These are phyloP conservation scores for Hysterangium stoloniferum DNA, from an alignment of 768 basidiomycete genomes.

Conservation along the genomic window DNA sequence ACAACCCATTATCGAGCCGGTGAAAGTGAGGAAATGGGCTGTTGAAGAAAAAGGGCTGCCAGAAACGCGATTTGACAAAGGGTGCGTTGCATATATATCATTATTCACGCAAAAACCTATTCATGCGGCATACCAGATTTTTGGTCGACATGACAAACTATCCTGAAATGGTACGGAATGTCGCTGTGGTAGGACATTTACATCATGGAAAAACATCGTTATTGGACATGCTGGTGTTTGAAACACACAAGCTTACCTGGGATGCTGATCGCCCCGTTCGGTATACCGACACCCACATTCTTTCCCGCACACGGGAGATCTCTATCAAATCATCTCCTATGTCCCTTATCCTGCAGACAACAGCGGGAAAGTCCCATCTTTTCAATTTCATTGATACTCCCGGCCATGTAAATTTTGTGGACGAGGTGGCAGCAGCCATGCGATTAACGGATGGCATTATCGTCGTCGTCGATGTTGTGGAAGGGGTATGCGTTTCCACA, in stretches of 20 bases:
- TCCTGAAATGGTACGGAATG: conserved; percentile 93
- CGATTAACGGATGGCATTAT: conserved; percentile 87
- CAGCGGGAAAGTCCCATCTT: conserved; percentile 86
- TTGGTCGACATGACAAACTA: conserved; percentile 85
- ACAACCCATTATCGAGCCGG: conserved; percentile 91
- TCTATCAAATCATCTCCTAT: conserved; percentile 97
- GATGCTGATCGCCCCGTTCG: conserved; percentile 88
- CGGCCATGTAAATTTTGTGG: conserved; percentile 97
- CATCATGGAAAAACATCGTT: conserved; percentile 98
- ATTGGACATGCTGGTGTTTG: conserved; percentile 94
- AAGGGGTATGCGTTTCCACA: conserved; percentile 60
- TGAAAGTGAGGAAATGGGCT: conserved; percentile 91
- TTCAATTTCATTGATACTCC: conserved; percentile 95
- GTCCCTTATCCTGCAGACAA: conserved; percentile 81
- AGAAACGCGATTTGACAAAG: conserved; percentile 94
- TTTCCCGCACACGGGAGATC: conserved; percentile 82
- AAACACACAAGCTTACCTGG: conserved; percentile 94
- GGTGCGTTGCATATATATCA: conserved; percentile 36
- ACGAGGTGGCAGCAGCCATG: conserved; percentile 87
- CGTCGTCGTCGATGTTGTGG: conserved; percentile 95
- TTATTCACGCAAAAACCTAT: no score
- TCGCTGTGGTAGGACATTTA: conserved; percentile 91
- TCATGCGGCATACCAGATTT: conserved; percentile 46
- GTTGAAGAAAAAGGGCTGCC: conserved; percentile 95
- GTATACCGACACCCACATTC: conserved; percentile 92